A percentile compares a stretch with the other conserved stretches of the same genome.
Conservation (phyloP, 192 early-diverging fungal genomes). For the Allomyces javanicus region DNA sequence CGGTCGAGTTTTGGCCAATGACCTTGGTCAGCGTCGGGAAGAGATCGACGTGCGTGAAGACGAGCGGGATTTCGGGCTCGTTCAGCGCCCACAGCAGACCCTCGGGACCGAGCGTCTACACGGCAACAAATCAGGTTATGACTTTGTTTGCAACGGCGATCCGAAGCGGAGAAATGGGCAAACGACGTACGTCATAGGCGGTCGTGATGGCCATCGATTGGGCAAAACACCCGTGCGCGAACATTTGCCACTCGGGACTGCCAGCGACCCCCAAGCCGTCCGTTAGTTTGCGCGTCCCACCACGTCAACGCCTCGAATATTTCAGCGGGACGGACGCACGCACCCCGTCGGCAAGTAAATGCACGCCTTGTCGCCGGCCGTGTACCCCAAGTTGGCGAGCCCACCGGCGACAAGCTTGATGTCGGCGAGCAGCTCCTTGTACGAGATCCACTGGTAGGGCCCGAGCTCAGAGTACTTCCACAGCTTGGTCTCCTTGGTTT, state of each 20-base stretch:
- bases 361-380: slow-evolving; percentile 23
- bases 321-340: not conserved
- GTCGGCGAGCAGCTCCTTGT: slow-evolving; percentile 37
- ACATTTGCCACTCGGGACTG: too few relatives aligned
- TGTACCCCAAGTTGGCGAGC: slow-evolving; percentile 40
- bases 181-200: slow-evolving; percentile 29
- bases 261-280: too few relatives aligned
- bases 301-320: slow-evolving; percentile 3
- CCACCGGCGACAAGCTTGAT: slow-evolving; percentile 44
- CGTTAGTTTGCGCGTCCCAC: too few relatives aligned
- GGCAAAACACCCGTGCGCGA: slow-evolving; percentile 28
- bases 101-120: slow-evolving; percentile 55
- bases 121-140: too few relatives aligned
- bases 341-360: slow-evolving; percentile 43
- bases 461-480: slow-evolving; percentile 69
- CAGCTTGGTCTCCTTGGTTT: slow-evolving; percentile 46
- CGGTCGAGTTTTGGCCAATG: slow-evolving; percentile 27
- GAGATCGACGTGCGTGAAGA: slow-evolving; percentile 58
- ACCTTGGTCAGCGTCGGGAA: slow-evolving; percentile 44
- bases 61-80: slow-evolving; percentile 45
- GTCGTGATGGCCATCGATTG: slow-evolving; percentile 60
- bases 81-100: slow-evolving; percentile 67
- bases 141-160: too few relatives aligned
- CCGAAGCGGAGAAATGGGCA: too few relatives aligned
- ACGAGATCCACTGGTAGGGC: slow-evolving; percentile 60